phyloP scores from a whole-genome alignment of 441 rosid species.

The Syzygium malaccense region DNA sequence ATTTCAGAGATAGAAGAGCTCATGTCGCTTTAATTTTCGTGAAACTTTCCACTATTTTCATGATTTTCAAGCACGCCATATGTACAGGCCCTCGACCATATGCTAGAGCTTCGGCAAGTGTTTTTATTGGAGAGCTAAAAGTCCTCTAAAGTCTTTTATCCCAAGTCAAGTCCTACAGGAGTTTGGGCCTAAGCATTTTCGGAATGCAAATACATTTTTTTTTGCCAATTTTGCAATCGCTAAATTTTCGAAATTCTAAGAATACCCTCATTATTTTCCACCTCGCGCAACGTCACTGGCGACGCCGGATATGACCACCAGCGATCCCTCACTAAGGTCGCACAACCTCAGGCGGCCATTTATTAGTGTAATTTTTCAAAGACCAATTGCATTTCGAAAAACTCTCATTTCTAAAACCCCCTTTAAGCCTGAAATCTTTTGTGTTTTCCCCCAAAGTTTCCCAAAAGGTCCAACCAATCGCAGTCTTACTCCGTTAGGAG shows the following conservation, averaged over 20 bases:
- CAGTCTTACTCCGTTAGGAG: background rate
- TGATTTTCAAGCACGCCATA: background rate
- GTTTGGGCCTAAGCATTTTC: background rate
- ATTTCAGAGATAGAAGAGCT: background rate
- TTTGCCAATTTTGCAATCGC: background rate
- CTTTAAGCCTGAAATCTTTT: background rate
- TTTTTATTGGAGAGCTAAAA: background rate
- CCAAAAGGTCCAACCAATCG: accelerated
- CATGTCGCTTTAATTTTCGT: background rate
- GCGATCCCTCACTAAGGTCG: background rate
- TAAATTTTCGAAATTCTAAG: background rate
- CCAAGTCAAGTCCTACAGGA: background rate
- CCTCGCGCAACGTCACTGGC: accelerated
- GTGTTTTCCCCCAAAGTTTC: background rate
- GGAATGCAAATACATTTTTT: background rate
- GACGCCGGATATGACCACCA: accelerated
- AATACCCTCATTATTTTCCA: background rate
- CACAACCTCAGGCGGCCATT: accelerated
- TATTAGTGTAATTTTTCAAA: background rate
- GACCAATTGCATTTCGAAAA: background rate
- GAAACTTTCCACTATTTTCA: background rate
- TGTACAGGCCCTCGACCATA: background rate
- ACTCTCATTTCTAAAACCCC: background rate
- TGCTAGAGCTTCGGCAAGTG: background rate
- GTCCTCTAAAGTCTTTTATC: background rate